Conservation (phyloP, 495 filamentous ascomycete species). For the Podospora anserina region DNA sequence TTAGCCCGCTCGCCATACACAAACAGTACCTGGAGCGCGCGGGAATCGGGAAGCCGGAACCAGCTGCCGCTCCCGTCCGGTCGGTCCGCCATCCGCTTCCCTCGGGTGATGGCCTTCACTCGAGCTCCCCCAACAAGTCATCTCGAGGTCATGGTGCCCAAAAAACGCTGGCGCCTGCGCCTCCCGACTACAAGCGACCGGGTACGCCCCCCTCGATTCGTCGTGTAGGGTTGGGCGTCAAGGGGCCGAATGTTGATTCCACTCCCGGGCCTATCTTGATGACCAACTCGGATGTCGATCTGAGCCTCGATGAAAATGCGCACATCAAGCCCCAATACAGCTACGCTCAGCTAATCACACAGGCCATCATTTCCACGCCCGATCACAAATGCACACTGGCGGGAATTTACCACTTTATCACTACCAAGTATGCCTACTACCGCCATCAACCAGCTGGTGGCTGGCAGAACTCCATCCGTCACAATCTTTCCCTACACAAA, state of each 20-base stretch:
- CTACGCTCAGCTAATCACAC: slow-evolving; percentile 95
- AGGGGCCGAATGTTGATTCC: slow-evolving; percentile 43
- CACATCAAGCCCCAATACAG: slow-evolving; percentile 93
- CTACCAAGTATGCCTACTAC: slow-evolving; percentile 84
- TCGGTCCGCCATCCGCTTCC: slow-evolving; percentile 48
- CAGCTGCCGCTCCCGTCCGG: slow-evolving; percentile 18
- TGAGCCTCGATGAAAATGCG: slow-evolving; percentile 73
- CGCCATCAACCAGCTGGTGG: slow-evolving; percentile 67
- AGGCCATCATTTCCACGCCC: slow-evolving; percentile 79
- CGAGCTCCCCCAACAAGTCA: slow-evolving; percentile 28
- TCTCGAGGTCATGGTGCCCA: slow-evolving; percentile 32
- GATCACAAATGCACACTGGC: slow-evolving; percentile 84
- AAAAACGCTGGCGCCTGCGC: slow-evolving; percentile 63
- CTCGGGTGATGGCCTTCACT: slow-evolving; percentile 38
- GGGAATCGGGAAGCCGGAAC: slow-evolving; percentile 39
- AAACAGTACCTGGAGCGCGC: slow-evolving; percentile 52
- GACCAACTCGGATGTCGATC: slow-evolving; percentile 64
- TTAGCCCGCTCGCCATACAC: slow-evolving; percentile 56
- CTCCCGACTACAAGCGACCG: slow-evolving; percentile 64
- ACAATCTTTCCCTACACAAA: slow-evolving; percentile 92
- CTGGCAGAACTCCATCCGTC: slow-evolving; percentile 98
- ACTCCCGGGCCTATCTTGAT: slow-evolving; percentile 43
- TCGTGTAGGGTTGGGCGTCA: slow-evolving; percentile 33
- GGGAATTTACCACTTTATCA: slow-evolving; percentile 91
- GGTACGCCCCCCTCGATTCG: slow-evolving; percentile 60